Evolutionary conservation across 805 yeast species (phyloP), one percentile per base, ranked within the genome.

Genomic region (Kazachstania bromeliacearum): DNA sequence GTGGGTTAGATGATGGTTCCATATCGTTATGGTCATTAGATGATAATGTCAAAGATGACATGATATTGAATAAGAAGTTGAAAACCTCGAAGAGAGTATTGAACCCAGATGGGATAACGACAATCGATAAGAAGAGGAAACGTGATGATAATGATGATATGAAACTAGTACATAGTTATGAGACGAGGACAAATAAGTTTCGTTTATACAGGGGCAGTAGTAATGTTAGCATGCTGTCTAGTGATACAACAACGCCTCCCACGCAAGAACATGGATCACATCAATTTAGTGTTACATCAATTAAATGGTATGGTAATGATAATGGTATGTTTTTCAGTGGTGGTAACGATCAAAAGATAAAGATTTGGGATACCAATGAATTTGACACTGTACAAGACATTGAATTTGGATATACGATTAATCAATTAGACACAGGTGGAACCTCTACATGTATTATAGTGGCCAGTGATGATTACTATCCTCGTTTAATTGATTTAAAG

Each of bases 301-400:
- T 84, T 1, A 66, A 70, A 47, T 88, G 96, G 96, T 89, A 95
- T 89, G 87, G 92, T 0, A 63, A 64, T 31, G 96, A 88, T 57
- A 75, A 78, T 23, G 96, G 95, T 1, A 68, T 88, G 77, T 87
- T 85, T 61, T 67, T 85, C 14, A 71, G 85, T 3, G 75, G 85
- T 1, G 84, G 95, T 0, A 85, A 77, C 55, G 96, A 88, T 56
- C 75, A 72, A 39, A 71, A 75, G 0, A 71, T 87, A 16, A 81
- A 78, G 43, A 66, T 85, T 1, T 88, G 94, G 94, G 95, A 85
- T 52, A 70, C 95, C 0, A 70, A 70, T 37, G 61, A 69, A 13
- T 59, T 87, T 44, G 64, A 66, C n/a, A 73, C 74, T 14, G 94
- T 75, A 0, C 84, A 82, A 47, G 57, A 73, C 3, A 81, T 85